Evolutionary conservation across 2,329 filamentous ascomycete genomes (phyloP).

Genomic region (Fusarium sp.): DNA sequence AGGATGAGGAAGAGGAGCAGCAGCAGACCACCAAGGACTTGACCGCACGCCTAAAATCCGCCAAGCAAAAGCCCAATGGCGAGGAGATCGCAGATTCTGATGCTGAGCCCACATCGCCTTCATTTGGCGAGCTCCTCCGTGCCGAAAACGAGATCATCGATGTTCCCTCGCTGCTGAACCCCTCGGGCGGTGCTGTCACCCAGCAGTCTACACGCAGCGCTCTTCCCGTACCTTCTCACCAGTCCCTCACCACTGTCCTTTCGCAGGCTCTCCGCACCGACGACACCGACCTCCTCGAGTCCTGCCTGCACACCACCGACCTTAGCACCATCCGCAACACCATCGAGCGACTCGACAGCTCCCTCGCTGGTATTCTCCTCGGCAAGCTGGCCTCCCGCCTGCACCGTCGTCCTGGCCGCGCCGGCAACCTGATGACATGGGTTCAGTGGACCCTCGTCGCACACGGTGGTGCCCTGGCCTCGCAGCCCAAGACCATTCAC

Average conservation of each 20-base stretch:
- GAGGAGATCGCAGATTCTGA: conserved; percentile 53
- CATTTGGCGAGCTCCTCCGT: conserved; percentile 88
- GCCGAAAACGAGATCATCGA: conserved; percentile 80
- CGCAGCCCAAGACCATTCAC: conserved; percentile 84
- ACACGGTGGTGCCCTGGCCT: conserved; percentile 90
- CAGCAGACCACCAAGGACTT: conserved; percentile 32
- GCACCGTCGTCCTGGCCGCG: conserved; percentile 87
- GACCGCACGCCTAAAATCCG: conserved; percentile 31
- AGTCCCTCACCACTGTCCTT: conserved; percentile 91
- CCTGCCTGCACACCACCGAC: conserved; percentile 87
- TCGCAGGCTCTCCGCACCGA: conserved; percentile 93
- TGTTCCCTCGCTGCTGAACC: conserved; percentile 72
- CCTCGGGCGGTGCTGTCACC: conserved; percentile 45
- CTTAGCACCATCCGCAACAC: conserved; percentile 84
- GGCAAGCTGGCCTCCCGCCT: conserved; percentile 88
- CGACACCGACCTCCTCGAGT: conserved; percentile 89
- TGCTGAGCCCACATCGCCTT: conserved; percentile 68
- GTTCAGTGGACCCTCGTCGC: conserved; percentile 94
- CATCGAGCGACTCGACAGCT: conserved; percentile 89
- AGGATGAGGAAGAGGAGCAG: conserved; percentile 25
- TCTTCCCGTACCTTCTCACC: conserved; percentile 74
- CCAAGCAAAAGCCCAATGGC: conserved; percentile 43
- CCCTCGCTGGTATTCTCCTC: conserved; percentile 82
- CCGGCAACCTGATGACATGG: conserved; percentile 92
- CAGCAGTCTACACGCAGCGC: conserved; percentile 59